phyloP scores from a whole-genome alignment of 768 basidiomycete genomes.

The Lyophyllum semitale region DNA sequence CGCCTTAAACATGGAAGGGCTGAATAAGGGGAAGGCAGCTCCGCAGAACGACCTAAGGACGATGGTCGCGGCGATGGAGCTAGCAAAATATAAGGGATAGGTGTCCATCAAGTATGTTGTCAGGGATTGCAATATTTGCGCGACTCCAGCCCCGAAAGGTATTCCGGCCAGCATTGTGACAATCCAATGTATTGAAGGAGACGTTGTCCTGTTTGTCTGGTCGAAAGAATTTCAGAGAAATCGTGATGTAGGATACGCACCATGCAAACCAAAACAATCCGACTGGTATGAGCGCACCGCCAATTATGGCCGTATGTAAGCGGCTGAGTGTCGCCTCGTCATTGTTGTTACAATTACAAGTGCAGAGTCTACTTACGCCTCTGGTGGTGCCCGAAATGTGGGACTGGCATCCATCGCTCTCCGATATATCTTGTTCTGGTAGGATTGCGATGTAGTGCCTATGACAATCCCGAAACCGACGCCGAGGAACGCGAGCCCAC shows the following conservation, averaged over 20 bases:
- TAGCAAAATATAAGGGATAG: slow-evolving; percentile 66
- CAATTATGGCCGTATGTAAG: slow-evolving; percentile 59
- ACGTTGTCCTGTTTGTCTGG: slow-evolving; percentile 42
- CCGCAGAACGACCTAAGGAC: slow-evolving; percentile 66
- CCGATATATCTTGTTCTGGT: slow-evolving; percentile 57
- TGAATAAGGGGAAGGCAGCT: slow-evolving; percentile 63
- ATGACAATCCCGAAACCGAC: slow-evolving; percentile 58
- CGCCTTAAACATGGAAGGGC: slow-evolving; percentile 49
- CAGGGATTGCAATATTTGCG: slow-evolving; percentile 66
- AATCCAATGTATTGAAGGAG: slow-evolving; percentile 60
- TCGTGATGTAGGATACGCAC: slow-evolving; percentile 25
- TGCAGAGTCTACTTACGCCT: slow-evolving; percentile 44
- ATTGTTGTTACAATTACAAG: background rate
- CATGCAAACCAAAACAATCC: slow-evolving; percentile 73
- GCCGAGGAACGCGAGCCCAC: slow-evolving; percentile 65
- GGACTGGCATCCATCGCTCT: slow-evolving; percentile 47
- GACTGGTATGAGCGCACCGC: slow-evolving; percentile 52
- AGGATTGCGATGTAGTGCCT: slow-evolving; percentile 51
- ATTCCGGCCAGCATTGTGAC: slow-evolving; percentile 66
- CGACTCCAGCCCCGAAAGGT: slow-evolving; percentile 67
- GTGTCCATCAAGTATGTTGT: slow-evolving; percentile 74
- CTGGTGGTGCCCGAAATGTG: slow-evolving; percentile 56
- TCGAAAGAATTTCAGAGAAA: background rate
- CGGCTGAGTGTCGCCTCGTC: slow-evolving; percentile 35
- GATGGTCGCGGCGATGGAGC: slow-evolving; percentile 69